Evolutionary conservation across 2,329 filamentous ascomycete species (phyloP), one percentile per base, ranked within the genome.

Genomic region (Paecilomyces variotii): DNA sequence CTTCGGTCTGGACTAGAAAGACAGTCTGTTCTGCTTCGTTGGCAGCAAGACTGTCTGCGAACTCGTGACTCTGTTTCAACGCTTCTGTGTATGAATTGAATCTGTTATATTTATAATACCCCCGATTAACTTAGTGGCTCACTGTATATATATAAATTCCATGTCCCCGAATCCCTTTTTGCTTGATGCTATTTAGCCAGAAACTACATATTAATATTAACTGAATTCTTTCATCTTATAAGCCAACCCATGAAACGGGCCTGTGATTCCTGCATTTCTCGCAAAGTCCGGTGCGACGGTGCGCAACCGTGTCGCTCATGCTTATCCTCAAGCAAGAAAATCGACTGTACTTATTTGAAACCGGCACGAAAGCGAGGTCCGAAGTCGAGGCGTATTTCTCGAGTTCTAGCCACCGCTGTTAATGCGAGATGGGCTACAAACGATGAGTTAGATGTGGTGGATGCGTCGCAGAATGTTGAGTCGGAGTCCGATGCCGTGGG

Each of bases 221-320:
- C 9, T 3, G 24, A 10, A 6, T 45, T n/a, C 9, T 19, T 9
- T 45, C 19, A n/a, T 7, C 39, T 45, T 49, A 57, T 59, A 56
- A 58, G 51, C n/a, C 53, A 53, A 56, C 56, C 64, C 39, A 64
- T 64, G 25, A 71, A 70, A 65, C 61, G 66, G 60, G 68, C 69
- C 50, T 70, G 68, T 53, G 69, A 71, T 60, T 59, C 55, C 27
- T 71, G 67, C 27, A 71, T 70, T 45, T 62, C 62, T 45, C 66
- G 69, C 34, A 71, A 71, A 62, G 64, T 71, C 11, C 69, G 67
- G 54, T 70, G 66, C 58, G 66, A 61, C 54, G 68, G 68, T 26
- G 58, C 66, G 35, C 68, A 59, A 63, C 68, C 68, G 25, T 71
- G 69, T 57, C 59, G 65, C 53, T 68, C 67, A 14, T 71, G 69